Conservation (phyloP, 2,329 filamentous ascomycete species). For the Nigrospora osmanthi region DNA sequence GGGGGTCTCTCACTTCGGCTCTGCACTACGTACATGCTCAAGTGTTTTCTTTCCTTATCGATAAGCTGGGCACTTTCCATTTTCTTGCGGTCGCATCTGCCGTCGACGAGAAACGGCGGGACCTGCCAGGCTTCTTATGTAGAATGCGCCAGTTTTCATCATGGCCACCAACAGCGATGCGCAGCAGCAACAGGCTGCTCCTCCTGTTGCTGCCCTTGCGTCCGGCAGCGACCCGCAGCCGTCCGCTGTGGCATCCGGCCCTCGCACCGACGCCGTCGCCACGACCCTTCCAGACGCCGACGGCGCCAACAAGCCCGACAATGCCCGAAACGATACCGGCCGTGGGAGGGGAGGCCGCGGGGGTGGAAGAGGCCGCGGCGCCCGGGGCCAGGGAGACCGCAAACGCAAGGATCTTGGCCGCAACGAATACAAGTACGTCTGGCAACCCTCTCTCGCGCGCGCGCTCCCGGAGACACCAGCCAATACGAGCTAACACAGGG, state of each 20-base stretch:
- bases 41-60: too few relatives aligned
- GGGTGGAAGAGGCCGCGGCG: conserved; percentile 5
- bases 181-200: conserved; percentile 2
- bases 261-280: conserved; percentile 3
- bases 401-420: conserved; percentile 10
- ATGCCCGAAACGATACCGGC: conserved; percentile 9
- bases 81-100: too few relatives aligned
- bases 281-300: conserved; percentile 7
- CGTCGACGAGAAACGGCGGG: too few relatives aligned
- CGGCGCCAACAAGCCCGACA: conserved; percentile 7
- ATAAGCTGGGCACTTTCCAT: too few relatives aligned
- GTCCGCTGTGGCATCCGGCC: conserved; percentile 1
- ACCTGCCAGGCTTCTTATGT: too few relatives aligned
- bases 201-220: conserved; percentile 1
- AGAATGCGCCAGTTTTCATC: too few relatives aligned
- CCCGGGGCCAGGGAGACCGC: conserved; percentile 1
- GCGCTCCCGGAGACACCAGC: conserved; percentile 7
- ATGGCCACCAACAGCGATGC: too few relatives aligned
- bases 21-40: too few relatives aligned
- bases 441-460: not conserved
- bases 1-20: too few relatives aligned
- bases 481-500: conserved; percentile 33
- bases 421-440: conserved; percentile 11
- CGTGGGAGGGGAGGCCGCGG: conserved; percentile 9
- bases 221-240: not conserved